phyloP scores from a whole-genome alignment of 768 basidiomycete species.

The Agaricus blazei region DNA sequence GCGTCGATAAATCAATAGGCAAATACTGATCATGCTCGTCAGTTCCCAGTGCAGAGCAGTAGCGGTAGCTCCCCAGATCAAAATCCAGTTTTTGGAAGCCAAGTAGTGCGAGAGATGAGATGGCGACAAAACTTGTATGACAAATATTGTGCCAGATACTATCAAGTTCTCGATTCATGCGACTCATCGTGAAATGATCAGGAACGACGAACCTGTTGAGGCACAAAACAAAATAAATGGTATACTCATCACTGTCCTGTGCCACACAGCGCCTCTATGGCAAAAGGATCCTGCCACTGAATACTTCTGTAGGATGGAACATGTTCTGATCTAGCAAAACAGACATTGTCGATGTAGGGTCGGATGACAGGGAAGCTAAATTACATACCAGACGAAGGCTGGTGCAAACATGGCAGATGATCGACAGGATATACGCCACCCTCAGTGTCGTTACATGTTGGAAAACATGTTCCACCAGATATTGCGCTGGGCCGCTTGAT shows the following conservation, averaged over 20 bases:
- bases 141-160: background rate
- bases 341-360: too few relatives aligned
- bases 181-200: background rate
- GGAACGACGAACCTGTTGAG: background rate
- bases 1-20: background rate
- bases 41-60: background rate
- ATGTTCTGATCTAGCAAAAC: too few relatives aligned
- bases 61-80: background rate
- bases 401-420: background rate
- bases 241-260: background rate
- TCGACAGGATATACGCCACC: background rate
- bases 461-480: conserved; percentile 1
- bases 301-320: too few relatives aligned
- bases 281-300: too few relatives aligned
- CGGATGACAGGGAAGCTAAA: too few relatives aligned
- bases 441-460: background rate
- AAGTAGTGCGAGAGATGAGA: background rate
- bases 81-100: background rate
- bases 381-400: too few relatives aligned
- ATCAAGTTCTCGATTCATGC: background rate
- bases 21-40: background rate
- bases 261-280: background rate
- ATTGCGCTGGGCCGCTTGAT: background rate
- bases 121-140: background rate
- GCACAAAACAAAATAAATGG: background rate